Conservation (phyloP, 495 filamentous ascomycete species). For the Penicillium cinerascens region DNA sequence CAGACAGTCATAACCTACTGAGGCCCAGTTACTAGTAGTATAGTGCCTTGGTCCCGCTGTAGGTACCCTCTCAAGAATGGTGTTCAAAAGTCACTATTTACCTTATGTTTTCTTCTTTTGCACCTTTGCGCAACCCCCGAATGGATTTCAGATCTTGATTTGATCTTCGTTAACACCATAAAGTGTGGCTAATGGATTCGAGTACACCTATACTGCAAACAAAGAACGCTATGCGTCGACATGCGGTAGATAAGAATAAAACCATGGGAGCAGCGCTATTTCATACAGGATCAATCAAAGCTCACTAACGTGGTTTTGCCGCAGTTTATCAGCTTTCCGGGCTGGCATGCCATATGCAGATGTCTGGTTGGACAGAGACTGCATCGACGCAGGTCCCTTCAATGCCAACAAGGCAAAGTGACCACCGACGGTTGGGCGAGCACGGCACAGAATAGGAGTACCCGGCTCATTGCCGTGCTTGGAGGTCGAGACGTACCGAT, state of each 20-base stretch:
- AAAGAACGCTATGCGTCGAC: neutral
- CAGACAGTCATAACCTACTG: too few species aligned
- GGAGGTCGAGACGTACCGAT: conserved; percentile 41
- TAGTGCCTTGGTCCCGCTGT: too few species aligned
- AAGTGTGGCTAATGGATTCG: too few species aligned
- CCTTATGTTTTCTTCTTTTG: too few species aligned
- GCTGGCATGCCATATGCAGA: neutral
- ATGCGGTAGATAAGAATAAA: neutral
- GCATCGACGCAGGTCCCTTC: conserved; percentile 30
- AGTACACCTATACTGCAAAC: neutral
- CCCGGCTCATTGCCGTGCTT: conserved; percentile 34
- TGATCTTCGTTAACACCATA: too few species aligned
- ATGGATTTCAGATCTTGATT: too few species aligned
- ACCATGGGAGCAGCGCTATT: neutral
- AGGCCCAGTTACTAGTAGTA: too few species aligned
- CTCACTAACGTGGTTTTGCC: neutral
- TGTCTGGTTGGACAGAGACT: conserved; percentile 14
- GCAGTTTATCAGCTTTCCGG: neutral
- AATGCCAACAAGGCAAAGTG: conserved; percentile 53
- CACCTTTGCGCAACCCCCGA: too few species aligned
- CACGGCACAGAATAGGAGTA: conserved; percentile 41
- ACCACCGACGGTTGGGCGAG: conserved; percentile 54
- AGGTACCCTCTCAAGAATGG: too few species aligned
- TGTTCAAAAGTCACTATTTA: too few species aligned
- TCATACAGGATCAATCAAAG: neutral